phyloP scores from a whole-genome alignment of 257 asterid species.

The Euphrasia confusa region DNA sequence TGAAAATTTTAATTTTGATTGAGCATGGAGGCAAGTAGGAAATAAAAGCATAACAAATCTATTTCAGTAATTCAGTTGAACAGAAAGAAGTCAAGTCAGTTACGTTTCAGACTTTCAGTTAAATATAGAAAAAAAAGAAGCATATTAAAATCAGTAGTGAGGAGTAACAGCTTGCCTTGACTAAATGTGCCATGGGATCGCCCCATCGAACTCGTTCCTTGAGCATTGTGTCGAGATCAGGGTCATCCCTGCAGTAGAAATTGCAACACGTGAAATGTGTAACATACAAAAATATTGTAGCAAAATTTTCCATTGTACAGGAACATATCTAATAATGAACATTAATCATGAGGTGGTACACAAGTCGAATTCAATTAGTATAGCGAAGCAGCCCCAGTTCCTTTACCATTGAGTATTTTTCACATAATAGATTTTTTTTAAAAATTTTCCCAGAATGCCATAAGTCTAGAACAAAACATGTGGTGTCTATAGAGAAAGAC shows the following conservation, averaged over 20 bases:
- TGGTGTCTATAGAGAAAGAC: neutral
- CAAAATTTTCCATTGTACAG: neutral
- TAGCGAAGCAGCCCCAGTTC: neutral
- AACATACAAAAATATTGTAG: too few relatives aligned
- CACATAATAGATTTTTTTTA: constrained; percentile 1
- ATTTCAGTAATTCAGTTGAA: neutral
- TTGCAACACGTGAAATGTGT: constrained; percentile 16
- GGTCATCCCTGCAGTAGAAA: constrained; percentile 63
- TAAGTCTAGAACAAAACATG: neutral
- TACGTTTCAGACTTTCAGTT: neutral
- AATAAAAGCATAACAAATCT: neutral
- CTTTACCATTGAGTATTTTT: neutral
- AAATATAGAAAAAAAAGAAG: neutral
- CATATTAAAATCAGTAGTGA: neutral
- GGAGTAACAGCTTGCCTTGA: constrained; percentile 39
- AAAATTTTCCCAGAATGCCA: neutral
- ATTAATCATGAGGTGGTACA: constrained; percentile 8
- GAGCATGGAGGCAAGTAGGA: constrained; percentile 10
- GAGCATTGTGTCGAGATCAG: constrained; percentile 72
- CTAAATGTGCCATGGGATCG: constrained; percentile 56
- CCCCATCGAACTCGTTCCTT: constrained; percentile 92
- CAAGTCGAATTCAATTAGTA: neutral
- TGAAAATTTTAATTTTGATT: constrained; percentile 1
- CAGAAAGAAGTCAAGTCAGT: neutral
- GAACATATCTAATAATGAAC: neutral